Base-by-base conservation (phyloP, 345 rosid species). In the Gossypium raimondii region DNA sequence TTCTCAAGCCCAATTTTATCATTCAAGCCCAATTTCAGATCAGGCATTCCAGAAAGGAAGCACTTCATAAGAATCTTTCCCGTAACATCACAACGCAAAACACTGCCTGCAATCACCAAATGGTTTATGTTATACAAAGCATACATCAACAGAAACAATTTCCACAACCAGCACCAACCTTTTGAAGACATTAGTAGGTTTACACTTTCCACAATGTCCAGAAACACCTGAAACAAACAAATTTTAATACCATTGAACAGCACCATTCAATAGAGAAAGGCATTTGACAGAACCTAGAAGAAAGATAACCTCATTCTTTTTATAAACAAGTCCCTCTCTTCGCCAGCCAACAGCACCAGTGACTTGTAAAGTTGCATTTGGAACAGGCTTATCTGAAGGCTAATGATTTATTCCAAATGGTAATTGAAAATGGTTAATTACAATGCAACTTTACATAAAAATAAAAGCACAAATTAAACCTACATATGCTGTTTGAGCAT, bases 41-140 rank as follows among this genome's bases (percentile, higher is more conserved):
- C 99, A 84, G 98, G 99, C 99, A 96, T 96, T 85, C 98, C 99
- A 68, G 97, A 93, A 61, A 96, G 94, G 82, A 96, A 96, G 82
- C 99, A 95, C 87, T 95, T 96, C 99, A 96, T 93, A 68, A 93
- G 88, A 72, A 96, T 80, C 88, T 96, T 96, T 63, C 99, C 98
- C 18, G 97, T 93, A 78, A 93, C 99, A 83, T 96, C 99, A 83
- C 99, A 96, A 25, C 97, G 71, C 50, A 96, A 84, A 57, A 93
- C 99, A 41, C 88, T 92, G 68, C 99, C 99, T 96, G 82, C 44
- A 76, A 78, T 73, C 67, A 59, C 61, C 48, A 83, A 62, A 62
- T 79, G 61, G 52, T 17, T 82, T 27, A 79, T 75, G 47, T 73
- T 64, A 44, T 66, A 67, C 63, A 16, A 67, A 66, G 48, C 55